Percentiles rank a stretch among this genome's conserved stretches.
Evolutionary conservation across 495 filamentous ascomycete genomes (phyloP).

Genomic region (Aspergillus bridgeri): DNA sequence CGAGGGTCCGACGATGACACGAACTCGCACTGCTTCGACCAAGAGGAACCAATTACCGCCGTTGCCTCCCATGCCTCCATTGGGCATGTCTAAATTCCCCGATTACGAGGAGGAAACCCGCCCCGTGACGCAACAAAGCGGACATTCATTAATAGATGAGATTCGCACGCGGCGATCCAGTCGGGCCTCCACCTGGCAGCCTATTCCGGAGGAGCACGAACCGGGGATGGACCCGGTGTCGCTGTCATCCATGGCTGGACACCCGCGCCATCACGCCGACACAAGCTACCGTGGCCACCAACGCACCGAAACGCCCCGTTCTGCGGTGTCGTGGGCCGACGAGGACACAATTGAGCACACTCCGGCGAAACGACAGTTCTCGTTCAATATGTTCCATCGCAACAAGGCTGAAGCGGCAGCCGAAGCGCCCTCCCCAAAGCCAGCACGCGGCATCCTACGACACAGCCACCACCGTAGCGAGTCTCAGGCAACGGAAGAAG

Average conservation of each 20-base stretch:
- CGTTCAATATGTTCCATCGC: slow-evolving; percentile 79
- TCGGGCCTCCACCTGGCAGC: slow-evolving; percentile 25
- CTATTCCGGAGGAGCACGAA: slow-evolving; percentile 33
- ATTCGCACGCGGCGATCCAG: slow-evolving; percentile 51
- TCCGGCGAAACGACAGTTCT: slow-evolving; percentile 72
- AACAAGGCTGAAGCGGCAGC: slow-evolving; percentile 33
- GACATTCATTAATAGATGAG: slow-evolving; percentile 52
- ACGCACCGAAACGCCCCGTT: slow-evolving; percentile 34
- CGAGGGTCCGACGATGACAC: slow-evolving; percentile 40
- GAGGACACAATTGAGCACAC: neutral
- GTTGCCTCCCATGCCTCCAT: slow-evolving; percentile 61
- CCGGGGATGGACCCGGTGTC: slow-evolving; percentile 23
- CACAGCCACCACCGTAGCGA: slow-evolving; percentile 27
- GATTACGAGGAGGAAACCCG: slow-evolving; percentile 32
- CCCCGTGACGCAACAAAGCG: slow-evolving; percentile 31
- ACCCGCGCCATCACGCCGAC: slow-evolving; percentile 37
- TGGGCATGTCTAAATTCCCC: slow-evolving; percentile 87
- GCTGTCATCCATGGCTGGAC: slow-evolving; percentile 5
- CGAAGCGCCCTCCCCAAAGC: slow-evolving; percentile 18
- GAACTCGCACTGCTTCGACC: slow-evolving; percentile 27
- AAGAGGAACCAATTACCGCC: slow-evolving; percentile 29
- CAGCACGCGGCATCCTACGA: slow-evolving; percentile 40
- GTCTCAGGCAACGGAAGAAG: slow-evolving; percentile 67
- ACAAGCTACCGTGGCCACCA: slow-evolving; percentile 36
- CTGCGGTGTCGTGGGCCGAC: slow-evolving; percentile 19